phyloP scores from a whole-genome alignment of 1,284 basidiomycete genomes.

The Schizophyllum amplum region DNA sequence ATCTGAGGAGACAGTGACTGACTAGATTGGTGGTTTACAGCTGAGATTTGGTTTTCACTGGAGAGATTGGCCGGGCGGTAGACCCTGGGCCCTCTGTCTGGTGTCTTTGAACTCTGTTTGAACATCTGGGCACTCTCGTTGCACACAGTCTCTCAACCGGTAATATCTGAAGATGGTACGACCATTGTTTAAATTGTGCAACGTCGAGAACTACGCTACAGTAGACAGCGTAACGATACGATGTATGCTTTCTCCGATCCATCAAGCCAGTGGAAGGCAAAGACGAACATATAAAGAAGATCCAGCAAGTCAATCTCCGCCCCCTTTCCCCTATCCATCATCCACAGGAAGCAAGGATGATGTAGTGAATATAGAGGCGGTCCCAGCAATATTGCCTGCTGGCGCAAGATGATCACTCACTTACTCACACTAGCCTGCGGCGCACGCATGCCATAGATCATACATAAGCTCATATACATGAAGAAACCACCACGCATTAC shows the following conservation, averaged over 20 bases:
- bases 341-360: slow-evolving; percentile 45
- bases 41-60: too few species aligned
- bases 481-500: slow-evolving; percentile 10
- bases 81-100: too few species aligned
- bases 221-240: background rate
- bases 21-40: too few species aligned
- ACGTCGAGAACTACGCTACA: too few species aligned
- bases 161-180: too few species aligned
- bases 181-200: too few species aligned
- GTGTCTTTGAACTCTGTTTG: too few species aligned
- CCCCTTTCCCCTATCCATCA: slow-evolving; percentile 74
- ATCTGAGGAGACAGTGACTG: too few species aligned
- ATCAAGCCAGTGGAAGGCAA: background rate
- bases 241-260: background rate
- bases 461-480: slow-evolving; percentile 10
- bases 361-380: slow-evolving; percentile 68
- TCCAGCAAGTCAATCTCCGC: slow-evolving; percentile 44
- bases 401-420: background rate
- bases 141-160: too few species aligned
- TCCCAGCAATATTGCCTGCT: slow-evolving; percentile 3
- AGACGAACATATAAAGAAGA: background rate
- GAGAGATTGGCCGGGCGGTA: too few species aligned
- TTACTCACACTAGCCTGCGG: background rate
- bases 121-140: too few species aligned
- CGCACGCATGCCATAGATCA: slow-evolving; percentile 4